Base-by-base conservation (phyloP, 169 alveolate genomes). In the Theileria parva region DNA sequence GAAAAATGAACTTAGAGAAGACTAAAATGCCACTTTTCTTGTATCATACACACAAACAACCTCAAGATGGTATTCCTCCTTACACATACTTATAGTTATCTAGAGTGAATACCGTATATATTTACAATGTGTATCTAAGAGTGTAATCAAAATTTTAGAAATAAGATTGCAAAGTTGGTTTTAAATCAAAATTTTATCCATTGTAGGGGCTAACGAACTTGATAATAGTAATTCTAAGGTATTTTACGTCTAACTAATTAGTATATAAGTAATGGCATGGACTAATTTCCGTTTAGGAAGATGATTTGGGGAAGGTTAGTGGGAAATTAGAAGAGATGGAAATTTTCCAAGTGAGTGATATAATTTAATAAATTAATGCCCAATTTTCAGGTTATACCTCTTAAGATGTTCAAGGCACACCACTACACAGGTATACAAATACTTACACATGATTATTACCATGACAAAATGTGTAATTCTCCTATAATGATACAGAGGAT, bases 1-100 rank as follows among this genome's bases (percentile, higher is more conserved):
- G 73, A 37, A 79, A 78, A 34, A 65, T 85, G 57, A 86, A 85
- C 39, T 69, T 85, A 34, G 53, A 50, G 48, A 85, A 85, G 84
- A 59, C 72, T 9, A 19, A 50, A 34, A 60, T 85, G 51, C 91
- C 91, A 17, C 53, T 73, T 71, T 19, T 63, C 32, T 17, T 78
- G 5, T 81, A 83, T 74, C 72, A 53, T 1, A 63, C 86, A 25
- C 60, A 72, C 67, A 83, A 83, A 57, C 68, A 63, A 63, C 84
- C 79, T 39, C 79, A 39, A 30, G 70, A 76, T n/a, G 84, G 79
- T 76, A 64, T 19, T 21, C 8, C 7, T 44, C 1, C 8, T 44
- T 44, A 44, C 12, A 44, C 15, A 44, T 44, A 44, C 53, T 1
- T 13, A 4, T 44, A 30, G 1, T 28, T 2, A 19, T 25, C 8